These are phyloP conservation scores for Ustilago lituana DNA, from an alignment of 1,284 basidiomycete genomes.

Conservation along the genomic window DNA sequence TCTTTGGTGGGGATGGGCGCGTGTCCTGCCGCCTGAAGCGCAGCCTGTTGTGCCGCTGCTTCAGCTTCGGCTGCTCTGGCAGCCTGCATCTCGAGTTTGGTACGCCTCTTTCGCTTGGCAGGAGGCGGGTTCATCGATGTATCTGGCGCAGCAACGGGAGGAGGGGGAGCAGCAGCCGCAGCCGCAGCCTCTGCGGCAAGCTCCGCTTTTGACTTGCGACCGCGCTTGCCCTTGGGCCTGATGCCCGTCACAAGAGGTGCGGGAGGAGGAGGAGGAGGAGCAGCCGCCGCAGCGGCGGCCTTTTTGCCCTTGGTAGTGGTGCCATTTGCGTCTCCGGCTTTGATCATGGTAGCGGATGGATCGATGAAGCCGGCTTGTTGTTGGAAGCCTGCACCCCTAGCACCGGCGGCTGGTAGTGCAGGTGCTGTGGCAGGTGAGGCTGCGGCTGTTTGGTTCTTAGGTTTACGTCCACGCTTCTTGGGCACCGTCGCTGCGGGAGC, in stretches of 20 bases:
- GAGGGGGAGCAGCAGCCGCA: slow-evolving; percentile 14
- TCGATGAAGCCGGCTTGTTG: slow-evolving; percentile 34
- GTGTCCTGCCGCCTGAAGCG: slow-evolving; percentile 30
- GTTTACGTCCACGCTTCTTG: slow-evolving; percentile 43
- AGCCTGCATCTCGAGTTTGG: slow-evolving; percentile 40
- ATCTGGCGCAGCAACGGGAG: slow-evolving; percentile 7
- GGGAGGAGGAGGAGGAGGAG: slow-evolving; percentile 7
- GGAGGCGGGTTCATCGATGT: slow-evolving; percentile 27
- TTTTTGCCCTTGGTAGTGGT: slow-evolving; percentile 34
- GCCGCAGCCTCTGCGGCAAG: slow-evolving; percentile 39
- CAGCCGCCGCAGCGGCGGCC: slow-evolving; percentile 25
- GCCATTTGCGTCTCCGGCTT: slow-evolving; percentile 34
- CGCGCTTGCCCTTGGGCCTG: slow-evolving; percentile 37
- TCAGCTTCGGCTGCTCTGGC: slow-evolving; percentile 29
- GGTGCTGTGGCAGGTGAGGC: slow-evolving; percentile 8
- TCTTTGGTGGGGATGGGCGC: slow-evolving; percentile 34
- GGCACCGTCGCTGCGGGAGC: slow-evolving; percentile 10
- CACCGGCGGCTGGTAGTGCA: slow-evolving; percentile 7
- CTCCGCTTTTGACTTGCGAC: slow-evolving; percentile 40
- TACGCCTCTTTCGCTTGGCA: slow-evolving; percentile 35
- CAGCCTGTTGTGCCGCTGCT: slow-evolving; percentile 21
- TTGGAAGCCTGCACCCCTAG: slow-evolving; percentile 13
- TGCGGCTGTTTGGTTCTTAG: slow-evolving; percentile 28
- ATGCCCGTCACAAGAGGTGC: slow-evolving; percentile 9
- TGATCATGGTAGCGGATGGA: slow-evolving; percentile 43